Base-by-base conservation (phyloP, 2,329 filamentous ascomycete genomes). In the Ceratocystis destructans region DNA sequence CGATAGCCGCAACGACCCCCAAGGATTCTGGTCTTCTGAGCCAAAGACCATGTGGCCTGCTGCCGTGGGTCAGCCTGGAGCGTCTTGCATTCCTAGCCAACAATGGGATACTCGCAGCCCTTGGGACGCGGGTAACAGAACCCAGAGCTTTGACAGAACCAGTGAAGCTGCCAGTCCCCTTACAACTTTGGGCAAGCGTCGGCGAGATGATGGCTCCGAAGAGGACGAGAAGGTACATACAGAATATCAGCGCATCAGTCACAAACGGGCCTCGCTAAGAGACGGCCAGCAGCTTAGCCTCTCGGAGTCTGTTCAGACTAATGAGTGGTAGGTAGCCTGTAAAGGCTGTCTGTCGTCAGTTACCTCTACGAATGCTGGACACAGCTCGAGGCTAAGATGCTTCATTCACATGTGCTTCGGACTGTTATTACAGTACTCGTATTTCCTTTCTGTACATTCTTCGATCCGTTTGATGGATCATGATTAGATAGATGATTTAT, bases 201-300 rank as follows among this genome's bases (percentile, higher is more conserved):
- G 67, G 2, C 64, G 67, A 22, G 61, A 66, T 48, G 67, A 66
- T 20, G 62, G 55, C 15, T 33, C 37, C 12, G 67, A 68, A n/a
- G 50, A 22, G 4, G 61, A 66, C 5, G 61, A 66, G 15, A 66
- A 66, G 6, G 10, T 48, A 12, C 20, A 37, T 5, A 31, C 46
- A 8, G 55, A 68, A 3, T 68, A 66, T 37, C 62, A 64, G 44
- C 61, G 67, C 6, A 53, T 63, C 25, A 65, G 62, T 25, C 62
- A 62, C 37, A 62, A 50, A 20, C 63, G 63, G 17, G 46, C 50
- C 10, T 48, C 61, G n/a, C 22, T 46, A 15, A 25, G 44, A 15
- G 65, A 66, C 33, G 8, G 15, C 20, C 44, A 41, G 4, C 61
- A 63, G 44, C 37, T 46, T 8, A 25, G 61, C 2, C 10, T 66